A percentile compares a stretch with the other conserved stretches of the same genome.
Conservation (phyloP, 345 rosid genomes). For the Eutrema japonicum region DNA sequence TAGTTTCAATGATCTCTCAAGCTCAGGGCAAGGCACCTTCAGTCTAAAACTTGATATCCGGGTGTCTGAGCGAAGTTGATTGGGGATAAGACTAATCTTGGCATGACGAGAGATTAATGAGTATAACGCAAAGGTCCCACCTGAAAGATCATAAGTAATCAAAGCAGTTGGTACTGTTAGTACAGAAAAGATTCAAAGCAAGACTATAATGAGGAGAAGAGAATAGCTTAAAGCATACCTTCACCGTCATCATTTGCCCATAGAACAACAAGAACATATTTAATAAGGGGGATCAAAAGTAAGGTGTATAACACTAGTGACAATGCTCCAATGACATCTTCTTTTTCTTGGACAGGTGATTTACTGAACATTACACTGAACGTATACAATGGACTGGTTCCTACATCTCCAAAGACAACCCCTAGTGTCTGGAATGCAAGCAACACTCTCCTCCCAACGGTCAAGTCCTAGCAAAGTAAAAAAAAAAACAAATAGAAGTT, state of each 20-base stretch:
- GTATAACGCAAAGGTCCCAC: conserved; percentile 98
- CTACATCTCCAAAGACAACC: conserved; percentile 98
- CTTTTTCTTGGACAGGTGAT: conserved; percentile 77
- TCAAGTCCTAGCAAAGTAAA: conserved; percentile 64
- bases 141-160: conserved; percentile 46
- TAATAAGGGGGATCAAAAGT: conserved; percentile 84
- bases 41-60: conserved; percentile 97
- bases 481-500: conserved; percentile 22
- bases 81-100: conserved; percentile 93
- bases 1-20: conserved; percentile 93
- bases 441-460: conserved; percentile 70
- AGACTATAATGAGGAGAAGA: conserved; percentile 7
- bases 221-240: conserved; percentile 56
- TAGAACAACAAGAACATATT: conserved; percentile 94
- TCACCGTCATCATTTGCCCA: conserved; percentile 99
- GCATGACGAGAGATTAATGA: conserved; percentile 97
- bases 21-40: conserved; percentile 96
- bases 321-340: conserved; percentile 93
- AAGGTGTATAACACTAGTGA: conserved; percentile 88
- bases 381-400: conserved; percentile 95
- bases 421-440: conserved; percentile 96
- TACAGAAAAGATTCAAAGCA: background rate
- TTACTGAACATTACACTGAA: conserved; percentile 93
- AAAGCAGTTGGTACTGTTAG: background rate
- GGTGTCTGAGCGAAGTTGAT: conserved; percentile 96